Evolutionary conservation across 2,329 filamentous ascomycete species (phyloP), one percentile per base, ranked within the genome.

Genomic region (Ilyonectria destructans): DNA sequence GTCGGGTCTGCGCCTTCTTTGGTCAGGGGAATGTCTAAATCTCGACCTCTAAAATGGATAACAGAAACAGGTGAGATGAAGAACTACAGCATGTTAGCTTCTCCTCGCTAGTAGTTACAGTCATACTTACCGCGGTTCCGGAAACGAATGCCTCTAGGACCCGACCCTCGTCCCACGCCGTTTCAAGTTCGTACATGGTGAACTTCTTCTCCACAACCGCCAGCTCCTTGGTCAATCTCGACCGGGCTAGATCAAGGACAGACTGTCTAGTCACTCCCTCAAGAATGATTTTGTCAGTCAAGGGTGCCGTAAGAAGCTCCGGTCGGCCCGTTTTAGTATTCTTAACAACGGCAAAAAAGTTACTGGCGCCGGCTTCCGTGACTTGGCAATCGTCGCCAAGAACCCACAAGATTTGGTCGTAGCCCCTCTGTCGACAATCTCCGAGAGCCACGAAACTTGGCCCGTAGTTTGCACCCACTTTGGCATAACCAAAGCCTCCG

Each of bases 261-360:
- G 87, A 89, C 29, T 88, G 83, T 40, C 91, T 83, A n/a, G 90
- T 93, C 1, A 93, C 87, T 66, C 91, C 91, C 64, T 91, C 88
- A 4, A 93, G 82, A 67, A 93, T 92, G 62, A 92, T 85, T 21
- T 67, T 67, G 68, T 88, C 89, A 17, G 85, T 86, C 62, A 93
- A 75, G 5, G 89, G 88, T 4, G 91, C 90, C 6, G 91, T 93
- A n/a, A 93, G 82, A 35, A 93, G 82, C 80, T 93, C 85, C 23
- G 86, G 67, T 70, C 82, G 85, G 0, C 85, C 87, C 58, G 62
- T 63, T 6, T 86, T 81, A 71, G 82, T 83, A 62, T 81, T 82
- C 9, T 45, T 61, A 87, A 89, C 90, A 13, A 93, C 84, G 6
- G 91, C 84, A 77, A 93, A 92, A 81, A 93, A 92, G 77, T 93